Evolutionary conservation across 108 stramenopile genomes (phyloP).

Genomic region (Thalassiosira profunda): DNA sequence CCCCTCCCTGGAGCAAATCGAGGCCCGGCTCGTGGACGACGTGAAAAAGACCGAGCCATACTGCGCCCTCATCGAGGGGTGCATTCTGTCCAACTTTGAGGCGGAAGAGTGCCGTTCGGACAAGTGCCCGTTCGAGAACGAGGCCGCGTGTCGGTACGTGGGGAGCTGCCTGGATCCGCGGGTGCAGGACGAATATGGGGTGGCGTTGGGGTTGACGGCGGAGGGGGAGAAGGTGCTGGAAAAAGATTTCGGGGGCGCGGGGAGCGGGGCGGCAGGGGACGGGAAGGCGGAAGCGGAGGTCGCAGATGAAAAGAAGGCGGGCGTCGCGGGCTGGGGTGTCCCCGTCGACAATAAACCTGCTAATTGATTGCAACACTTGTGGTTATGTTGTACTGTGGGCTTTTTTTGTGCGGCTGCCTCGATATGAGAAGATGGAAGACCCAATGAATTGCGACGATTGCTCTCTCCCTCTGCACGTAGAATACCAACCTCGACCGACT

Average conservation of each 20-base stretch:
- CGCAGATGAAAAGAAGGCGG: neutral
- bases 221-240: conserved; percentile 37
- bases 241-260: conserved; percentile 12
- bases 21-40: conserved; percentile 29
- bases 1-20: conserved; percentile 52
- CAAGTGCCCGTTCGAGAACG: conserved; percentile 71
- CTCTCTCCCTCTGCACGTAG: too few species aligned
- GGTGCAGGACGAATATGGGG: conserved; percentile 48
- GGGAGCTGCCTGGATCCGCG: conserved; percentile 48
- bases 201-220: conserved; percentile 43
- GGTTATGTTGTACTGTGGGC: too few species aligned
- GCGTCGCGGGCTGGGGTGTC: conserved; percentile 33
- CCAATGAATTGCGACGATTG: too few species aligned
- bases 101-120: conserved; percentile 61
- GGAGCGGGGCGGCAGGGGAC: neutral
- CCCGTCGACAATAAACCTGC: conserved; percentile 8
- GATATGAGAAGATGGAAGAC: too few species aligned
- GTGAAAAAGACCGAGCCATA: conserved; percentile 62
- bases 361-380: neutral
- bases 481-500: too few species aligned
- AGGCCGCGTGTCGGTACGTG: conserved; percentile 64
- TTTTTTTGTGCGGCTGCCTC: too few species aligned
- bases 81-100: conserved; percentile 49
- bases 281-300: neutral
- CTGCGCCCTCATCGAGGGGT: conserved; percentile 65